These are phyloP conservation scores for Xylaria cubensis DNA, from an alignment of 495 filamentous ascomycete species.

Conservation along the genomic window DNA sequence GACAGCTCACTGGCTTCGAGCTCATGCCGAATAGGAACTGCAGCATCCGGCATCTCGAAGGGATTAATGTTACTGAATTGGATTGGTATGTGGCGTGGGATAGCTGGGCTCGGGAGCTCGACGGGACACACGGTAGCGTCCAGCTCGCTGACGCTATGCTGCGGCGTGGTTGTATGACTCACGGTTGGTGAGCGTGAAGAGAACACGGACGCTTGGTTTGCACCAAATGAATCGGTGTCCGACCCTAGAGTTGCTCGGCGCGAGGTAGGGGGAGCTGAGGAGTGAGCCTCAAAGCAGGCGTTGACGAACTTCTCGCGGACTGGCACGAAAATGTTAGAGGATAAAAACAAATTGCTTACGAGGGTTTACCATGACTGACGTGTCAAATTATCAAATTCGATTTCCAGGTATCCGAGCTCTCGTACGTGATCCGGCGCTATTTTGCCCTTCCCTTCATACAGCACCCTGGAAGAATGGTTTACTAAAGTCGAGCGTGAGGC, in stretches of 20 bases:
- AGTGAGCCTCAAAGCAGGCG: constrained; percentile 35
- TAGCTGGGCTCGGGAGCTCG: constrained; percentile 20
- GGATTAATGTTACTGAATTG: background rate
- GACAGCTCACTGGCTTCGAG: background rate
- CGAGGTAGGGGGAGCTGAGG: constrained; percentile 3
- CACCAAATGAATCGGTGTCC: constrained; percentile 6
- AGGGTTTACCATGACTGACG: background rate
- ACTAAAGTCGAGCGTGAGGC: constrained; percentile 18
- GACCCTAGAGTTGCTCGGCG: constrained; percentile 23
- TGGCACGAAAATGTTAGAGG: constrained; percentile 4
- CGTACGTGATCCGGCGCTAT: constrained; percentile 30
- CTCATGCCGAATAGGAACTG: background rate
- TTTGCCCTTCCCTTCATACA: constrained; percentile 12
- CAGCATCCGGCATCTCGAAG: background rate
- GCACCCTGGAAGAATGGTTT: background rate
- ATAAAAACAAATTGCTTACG: background rate
- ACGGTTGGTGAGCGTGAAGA: background rate
- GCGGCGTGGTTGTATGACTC: constrained; percentile 7
- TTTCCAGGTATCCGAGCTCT: constrained; percentile 31
- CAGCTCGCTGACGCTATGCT: background rate
- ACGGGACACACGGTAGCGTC: constrained; percentile 1
- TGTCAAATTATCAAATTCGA: constrained; percentile 32
- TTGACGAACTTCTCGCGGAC: constrained; percentile 36
- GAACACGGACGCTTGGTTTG: background rate
- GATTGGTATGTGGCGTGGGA: background rate